A percentile compares a stretch with the other conserved stretches of the same genome.
These are phyloP conservation scores for Lathyrus sativus DNA, from an alignment of 306 rosid species.

Conservation along the genomic window DNA sequence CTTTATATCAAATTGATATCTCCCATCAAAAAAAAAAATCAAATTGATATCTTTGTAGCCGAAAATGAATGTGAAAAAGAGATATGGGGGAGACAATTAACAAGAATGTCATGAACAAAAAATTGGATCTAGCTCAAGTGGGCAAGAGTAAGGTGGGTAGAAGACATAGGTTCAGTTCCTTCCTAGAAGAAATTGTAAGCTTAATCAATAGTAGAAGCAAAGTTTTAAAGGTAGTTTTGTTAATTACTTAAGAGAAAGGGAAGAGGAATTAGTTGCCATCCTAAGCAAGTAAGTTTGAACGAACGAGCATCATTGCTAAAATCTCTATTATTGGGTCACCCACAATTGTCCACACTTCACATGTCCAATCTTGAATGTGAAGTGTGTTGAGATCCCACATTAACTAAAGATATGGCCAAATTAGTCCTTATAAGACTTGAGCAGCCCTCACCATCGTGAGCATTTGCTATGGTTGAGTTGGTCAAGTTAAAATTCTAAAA, in stretches of 20 bases:
- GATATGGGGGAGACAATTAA: constrained; percentile 7
- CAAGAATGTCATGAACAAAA: constrained; percentile 20
- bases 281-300: neutral
- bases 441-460: neutral
- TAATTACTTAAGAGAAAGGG: neutral
- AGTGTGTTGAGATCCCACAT: constrained; percentile 5
- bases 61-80: constrained; percentile 13
- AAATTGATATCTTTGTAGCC: neutral
- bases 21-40: too few relatives aligned
- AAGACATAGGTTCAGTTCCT: neutral
- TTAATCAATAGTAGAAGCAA: constrained; percentile 10
- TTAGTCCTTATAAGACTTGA: neutral
- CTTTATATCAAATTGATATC: constrained; percentile 11
- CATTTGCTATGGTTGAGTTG: neutral
- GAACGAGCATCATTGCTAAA: neutral
- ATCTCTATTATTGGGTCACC: neutral
- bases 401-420: constrained; percentile 8
- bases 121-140: constrained; percentile 11
- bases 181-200: neutral
- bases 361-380: neutral
- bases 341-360: neutral
- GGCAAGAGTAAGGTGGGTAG: constrained; percentile 14
- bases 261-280: neutral
- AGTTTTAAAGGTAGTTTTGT: constrained; percentile 18
- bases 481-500: neutral